Evolutionary conservation across 1,139 yeast species (phyloP), one percentile per base, ranked within the genome.

Genomic region (Hemisphaericaspora xylofermentans): DNA sequence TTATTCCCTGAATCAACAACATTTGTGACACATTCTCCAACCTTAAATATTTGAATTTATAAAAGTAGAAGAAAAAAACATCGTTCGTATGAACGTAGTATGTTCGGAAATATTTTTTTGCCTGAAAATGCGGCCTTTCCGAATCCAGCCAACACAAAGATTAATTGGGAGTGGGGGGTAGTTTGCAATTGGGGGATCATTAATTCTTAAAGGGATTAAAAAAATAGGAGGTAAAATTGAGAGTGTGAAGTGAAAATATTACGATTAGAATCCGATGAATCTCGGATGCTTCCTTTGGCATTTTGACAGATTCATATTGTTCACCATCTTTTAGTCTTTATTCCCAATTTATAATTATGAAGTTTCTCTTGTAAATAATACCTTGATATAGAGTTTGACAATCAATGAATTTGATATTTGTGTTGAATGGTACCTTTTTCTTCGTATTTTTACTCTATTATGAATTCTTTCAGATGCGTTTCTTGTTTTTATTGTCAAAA

Each of bases 381-480:
- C 6, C 6, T 21, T 6, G 24, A 21, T 6, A 21, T 21, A 8
- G 26, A 24, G n/a, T 8, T 8, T 12, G 10, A 24, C 6, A 26
- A 26, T 26, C 13, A 8, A 31, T n/a, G n/a, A n/a, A n/a, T n/a
- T n/a, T n/a, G n/a, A 12, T 7, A 18, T 31, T 31, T 31, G 34
- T 31, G 34, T 31, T 10, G 19, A 35, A 2, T 33, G 28, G 28
- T 33, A 27, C 39, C 39, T 28, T 26, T 27, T 28, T 41, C 26
- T 28, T 33, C 34, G 9, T 22, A 13, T 26, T 40, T 25, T 19
- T 43, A 43, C 35, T 28, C 35, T 25, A n/a, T n/a, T n/a, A n/a
- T n/a, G 6, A 24, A 8, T 24, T 24, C 13, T 9, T 12, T 24
- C 12, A 9, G 13, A 21, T 21, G 24, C 9, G 24, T 21, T 21